Evolutionary conservation across 108 stramenopile species (phyloP).

Genomic region (Pseudonitzschia multiseries): DNA sequence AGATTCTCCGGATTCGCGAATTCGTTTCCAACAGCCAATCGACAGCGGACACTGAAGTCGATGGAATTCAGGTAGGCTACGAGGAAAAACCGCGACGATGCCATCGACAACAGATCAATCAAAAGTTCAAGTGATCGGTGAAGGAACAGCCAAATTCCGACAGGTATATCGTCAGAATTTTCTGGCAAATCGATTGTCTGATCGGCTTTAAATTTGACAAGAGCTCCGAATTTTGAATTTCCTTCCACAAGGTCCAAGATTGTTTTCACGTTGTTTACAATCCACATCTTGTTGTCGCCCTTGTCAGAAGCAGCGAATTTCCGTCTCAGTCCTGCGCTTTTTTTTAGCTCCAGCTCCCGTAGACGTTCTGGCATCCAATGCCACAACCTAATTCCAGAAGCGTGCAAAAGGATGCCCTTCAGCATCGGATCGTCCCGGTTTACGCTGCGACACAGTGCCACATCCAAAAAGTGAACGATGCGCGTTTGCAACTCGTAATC

Average conservation of each 20-base stretch:
- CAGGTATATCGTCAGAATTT: constrained; percentile 17
- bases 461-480: constrained; percentile 40
- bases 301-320: constrained; percentile 28
- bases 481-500: constrained; percentile 31
- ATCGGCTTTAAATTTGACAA: constrained; percentile 19
- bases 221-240: constrained; percentile 23
- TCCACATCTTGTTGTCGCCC: constrained; percentile 31
- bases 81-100: constrained; percentile 52
- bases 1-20: constrained; percentile 37
- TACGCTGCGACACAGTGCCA: constrained; percentile 22
- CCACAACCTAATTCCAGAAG: constrained; percentile 26
- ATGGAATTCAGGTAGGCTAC: constrained; percentile 50
- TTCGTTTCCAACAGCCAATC: constrained; percentile 34
- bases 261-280: constrained; percentile 24
- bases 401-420: constrained; percentile 21
- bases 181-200: constrained; percentile 18
- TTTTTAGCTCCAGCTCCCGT: constrained; percentile 44
- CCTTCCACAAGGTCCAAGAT: constrained; percentile 40
- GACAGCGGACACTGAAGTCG: constrained; percentile 53
- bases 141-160: constrained; percentile 39
- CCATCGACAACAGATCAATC: constrained; percentile 50
- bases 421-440: constrained; percentile 26
- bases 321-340: constrained; percentile 37
- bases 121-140: constrained; percentile 56
- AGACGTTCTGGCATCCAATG: constrained; percentile 39